A percentile compares a stretch with the other conserved stretches of the same genome.
phyloP scores from a whole-genome alignment of 441 rosid genomes.

The Omphalea diandra region DNA sequence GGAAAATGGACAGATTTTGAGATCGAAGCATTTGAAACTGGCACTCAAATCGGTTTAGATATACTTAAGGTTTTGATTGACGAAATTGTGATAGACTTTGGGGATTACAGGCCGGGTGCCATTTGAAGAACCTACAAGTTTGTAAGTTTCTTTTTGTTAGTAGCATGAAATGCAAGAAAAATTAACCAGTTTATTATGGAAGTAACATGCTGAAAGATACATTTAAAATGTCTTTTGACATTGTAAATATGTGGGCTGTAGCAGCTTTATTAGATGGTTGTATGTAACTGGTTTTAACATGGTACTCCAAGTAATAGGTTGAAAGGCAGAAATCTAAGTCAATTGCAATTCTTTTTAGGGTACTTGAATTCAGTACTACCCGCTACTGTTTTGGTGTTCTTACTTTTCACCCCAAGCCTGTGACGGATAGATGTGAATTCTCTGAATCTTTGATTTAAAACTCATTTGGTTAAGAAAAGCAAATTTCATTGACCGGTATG shows the following conservation, averaged over 20 bases:
- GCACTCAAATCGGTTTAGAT: slow-evolving; percentile 50
- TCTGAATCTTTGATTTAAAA: too few relatives aligned
- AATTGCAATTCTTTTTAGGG: too few relatives aligned
- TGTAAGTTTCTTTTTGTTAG: not conserved
- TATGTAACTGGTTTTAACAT: not conserved
- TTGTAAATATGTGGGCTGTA: not conserved
- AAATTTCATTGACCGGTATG: too few relatives aligned
- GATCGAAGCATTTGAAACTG: slow-evolving; percentile 51
- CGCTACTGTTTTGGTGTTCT: too few relatives aligned
- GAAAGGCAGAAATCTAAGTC: too few relatives aligned
- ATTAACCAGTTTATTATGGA: not conserved
- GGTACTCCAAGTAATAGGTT: too few relatives aligned
- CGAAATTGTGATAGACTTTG: slow-evolving; percentile 53
- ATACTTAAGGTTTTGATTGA: slow-evolving; percentile 54
- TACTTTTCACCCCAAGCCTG: too few relatives aligned
- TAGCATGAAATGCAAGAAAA: not conserved
- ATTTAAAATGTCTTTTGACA: not conserved
- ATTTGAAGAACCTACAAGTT: not conserved
- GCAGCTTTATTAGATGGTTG: not conserved
- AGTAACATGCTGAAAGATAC: not conserved
- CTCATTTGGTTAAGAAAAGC: too few relatives aligned
- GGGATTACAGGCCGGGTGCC: not conserved
- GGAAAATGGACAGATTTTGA: slow-evolving; percentile 76
- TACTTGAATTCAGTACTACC: too few relatives aligned
- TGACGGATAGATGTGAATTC: too few relatives aligned